Evolutionary conservation across 2,329 filamentous ascomycete species (phyloP).

Genomic region (Arthroderma sp.): DNA sequence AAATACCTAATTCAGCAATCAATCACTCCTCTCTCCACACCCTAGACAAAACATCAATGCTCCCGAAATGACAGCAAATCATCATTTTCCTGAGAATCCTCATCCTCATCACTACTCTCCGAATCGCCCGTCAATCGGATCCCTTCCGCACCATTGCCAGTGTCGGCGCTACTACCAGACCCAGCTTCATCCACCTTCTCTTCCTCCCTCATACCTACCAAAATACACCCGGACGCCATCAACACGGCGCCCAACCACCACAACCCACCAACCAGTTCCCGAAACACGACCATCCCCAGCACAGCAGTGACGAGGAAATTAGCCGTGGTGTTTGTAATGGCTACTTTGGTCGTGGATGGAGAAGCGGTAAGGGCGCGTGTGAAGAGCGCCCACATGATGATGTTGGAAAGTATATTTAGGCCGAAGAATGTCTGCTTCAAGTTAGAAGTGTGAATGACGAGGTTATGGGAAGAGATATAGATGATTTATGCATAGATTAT

Average conservation of each 20-base stretch:
- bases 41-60: neutral
- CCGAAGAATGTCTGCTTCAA: conserved; percentile 41
- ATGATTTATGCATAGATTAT: neutral
- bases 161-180: conserved; percentile 3
- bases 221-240: conserved; percentile 48
- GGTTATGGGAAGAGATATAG: neutral
- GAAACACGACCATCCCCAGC: conserved; percentile 45
- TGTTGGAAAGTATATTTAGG: conserved; percentile 49
- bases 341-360: conserved; percentile 48
- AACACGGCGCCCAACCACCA: conserved; percentile 51
- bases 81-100: neutral
- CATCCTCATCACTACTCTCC: conserved; percentile 4
- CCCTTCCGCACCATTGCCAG: neutral
- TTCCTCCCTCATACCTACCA: conserved; percentile 48
- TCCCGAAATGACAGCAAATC: neutral
- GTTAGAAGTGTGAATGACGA: neutral
- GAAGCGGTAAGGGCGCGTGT: conserved; percentile 48
- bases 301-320: conserved; percentile 52
- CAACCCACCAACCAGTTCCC: conserved; percentile 40
- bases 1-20: too few relatives aligned
- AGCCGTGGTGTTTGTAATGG: conserved; percentile 49
- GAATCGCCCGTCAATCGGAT: conserved; percentile 5
- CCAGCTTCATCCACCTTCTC: conserved; percentile 13
- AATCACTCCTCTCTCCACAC: too few relatives aligned
- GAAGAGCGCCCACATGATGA: conserved; percentile 53